Base-by-base conservation (phyloP, 305 asterid genomes). In the Fraxinus sp. region DNA sequence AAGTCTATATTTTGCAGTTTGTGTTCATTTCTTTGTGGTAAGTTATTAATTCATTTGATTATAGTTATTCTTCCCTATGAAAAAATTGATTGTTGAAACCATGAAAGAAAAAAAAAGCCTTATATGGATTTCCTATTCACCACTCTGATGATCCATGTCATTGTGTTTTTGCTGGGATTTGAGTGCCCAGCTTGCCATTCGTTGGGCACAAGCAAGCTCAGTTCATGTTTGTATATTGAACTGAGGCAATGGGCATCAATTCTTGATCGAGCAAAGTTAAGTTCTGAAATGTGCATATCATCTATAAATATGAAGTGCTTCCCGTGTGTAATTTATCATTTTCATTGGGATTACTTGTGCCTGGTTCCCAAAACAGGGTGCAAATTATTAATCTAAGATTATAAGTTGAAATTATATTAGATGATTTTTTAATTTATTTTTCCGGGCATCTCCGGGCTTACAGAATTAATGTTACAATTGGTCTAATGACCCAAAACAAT, bases 1-100 rank as follows among this genome's bases (percentile, higher is more conserved):
- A 95, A 74, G 39, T 79, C 84, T 86, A 74, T 76, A 52, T 77
- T 74, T 39, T 35, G 28, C 64, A 18, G 46, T 49, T 74, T 36
- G 57, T 30, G 18, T 49, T 52, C 11, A 66, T 52, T 22, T 37
- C 10, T 3, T 37, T 26, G 14, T 36, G 78, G 86, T 84, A 84
- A 66, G 83, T 20, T 64, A 24, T 3, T 4, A 9, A 10, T 70
- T 52, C 59, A 46, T 39, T 78, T 79, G 8, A 16, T 14, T 72
- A 39, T 14, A 46, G 57, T 44, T 10, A 8, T 20, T 8, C 57
- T 11, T 30, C 22, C 70, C 77, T 30, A 16, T 20, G 30, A 4
- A 3, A 32, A 26, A 20, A 20, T 59, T 59, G 36, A 10, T 68
- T 26, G n/a, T 68, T 28, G 35, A 26, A 66, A 3, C 36, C 2